Evolutionary conservation across 1,284 basidiomycete genomes (phyloP).

Genomic region (Cutaneotrichosporon sp.): DNA sequence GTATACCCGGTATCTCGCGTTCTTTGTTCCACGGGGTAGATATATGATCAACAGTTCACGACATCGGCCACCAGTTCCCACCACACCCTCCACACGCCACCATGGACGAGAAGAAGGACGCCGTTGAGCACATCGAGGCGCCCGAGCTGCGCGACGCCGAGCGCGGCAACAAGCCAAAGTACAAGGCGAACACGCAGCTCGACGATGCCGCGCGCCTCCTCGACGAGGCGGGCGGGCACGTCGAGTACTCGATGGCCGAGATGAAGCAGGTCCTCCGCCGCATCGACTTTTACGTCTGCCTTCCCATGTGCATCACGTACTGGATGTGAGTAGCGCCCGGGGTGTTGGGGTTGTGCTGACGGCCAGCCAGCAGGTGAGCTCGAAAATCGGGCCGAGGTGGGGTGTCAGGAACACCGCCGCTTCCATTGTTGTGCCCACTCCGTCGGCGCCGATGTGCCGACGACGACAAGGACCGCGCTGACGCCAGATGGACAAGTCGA

Average conservation of each 20-base stretch:
- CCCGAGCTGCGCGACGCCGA: conserved; percentile 2
- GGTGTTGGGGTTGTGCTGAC: conserved; percentile 1
- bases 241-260: conserved; percentile 17
- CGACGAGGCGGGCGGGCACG: conserved; percentile 17
- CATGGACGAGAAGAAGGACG: conserved; percentile 9
- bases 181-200: conserved; percentile 19
- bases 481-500: conserved; percentile 46
- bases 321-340: conserved; percentile 18
- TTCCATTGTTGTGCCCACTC: neutral
- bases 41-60: neutral
- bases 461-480: neutral
- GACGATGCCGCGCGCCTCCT: conserved; percentile 26
- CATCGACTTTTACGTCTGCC: conserved; percentile 23
- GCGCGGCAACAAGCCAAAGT: conserved; percentile 8
- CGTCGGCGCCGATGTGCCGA: neutral
- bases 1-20: neutral
- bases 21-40: neutral
- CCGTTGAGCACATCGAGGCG: conserved; percentile 7
- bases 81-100: neutral
- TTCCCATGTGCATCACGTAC: conserved; percentile 24
- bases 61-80: neutral
- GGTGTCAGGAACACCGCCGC: neutral
- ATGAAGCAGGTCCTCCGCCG: conserved; percentile 18
- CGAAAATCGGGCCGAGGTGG: too few species aligned
- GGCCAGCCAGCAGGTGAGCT: conserved; percentile 17